A percentile compares a stretch with the other conserved stretches of the same genome.
Evolutionary conservation across 176 grass and related monocot genomes (phyloP).

Genomic region (Aegilops sharonensis): DNA sequence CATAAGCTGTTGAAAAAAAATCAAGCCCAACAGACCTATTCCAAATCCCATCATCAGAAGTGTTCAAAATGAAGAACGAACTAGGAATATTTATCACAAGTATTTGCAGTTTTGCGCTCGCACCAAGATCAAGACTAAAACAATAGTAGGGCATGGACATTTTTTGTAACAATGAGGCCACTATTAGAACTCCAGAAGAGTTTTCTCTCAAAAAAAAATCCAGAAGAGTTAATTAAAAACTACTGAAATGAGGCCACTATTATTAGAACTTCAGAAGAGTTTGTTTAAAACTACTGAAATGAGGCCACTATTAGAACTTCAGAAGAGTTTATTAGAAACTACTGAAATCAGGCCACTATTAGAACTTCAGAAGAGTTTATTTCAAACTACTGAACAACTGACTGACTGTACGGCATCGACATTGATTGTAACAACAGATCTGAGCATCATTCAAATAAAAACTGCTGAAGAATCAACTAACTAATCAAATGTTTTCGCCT

Average conservation of each 20-base stretch:
- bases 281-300: neutral
- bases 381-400: neutral
- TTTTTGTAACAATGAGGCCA: neutral
- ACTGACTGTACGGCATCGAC: neutral
- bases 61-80: conserved; percentile 8
- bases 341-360: neutral
- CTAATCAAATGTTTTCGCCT: neutral
- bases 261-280: too few relatives aligned
- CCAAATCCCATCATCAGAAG: neutral
- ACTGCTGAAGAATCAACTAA: neutral
- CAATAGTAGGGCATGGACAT: neutral
- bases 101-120: neutral
- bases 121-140: conserved; percentile 15
- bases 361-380: neutral
- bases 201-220: too few relatives aligned
- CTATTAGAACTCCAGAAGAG: neutral
- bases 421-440: neutral
- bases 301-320: neutral
- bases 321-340: neutral
- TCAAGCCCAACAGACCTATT: conserved; percentile 1
- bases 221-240: too few relatives aligned
- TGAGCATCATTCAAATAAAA: conserved; percentile 11
- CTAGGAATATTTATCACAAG: conserved; percentile 5
- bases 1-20: conserved; percentile 1
- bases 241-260: too few relatives aligned